Evolutionary conservation across 1,284 basidiomycete genomes (phyloP), one percentile per base, ranked within the genome.

Genomic region (Exsudoporus floridanus): DNA sequence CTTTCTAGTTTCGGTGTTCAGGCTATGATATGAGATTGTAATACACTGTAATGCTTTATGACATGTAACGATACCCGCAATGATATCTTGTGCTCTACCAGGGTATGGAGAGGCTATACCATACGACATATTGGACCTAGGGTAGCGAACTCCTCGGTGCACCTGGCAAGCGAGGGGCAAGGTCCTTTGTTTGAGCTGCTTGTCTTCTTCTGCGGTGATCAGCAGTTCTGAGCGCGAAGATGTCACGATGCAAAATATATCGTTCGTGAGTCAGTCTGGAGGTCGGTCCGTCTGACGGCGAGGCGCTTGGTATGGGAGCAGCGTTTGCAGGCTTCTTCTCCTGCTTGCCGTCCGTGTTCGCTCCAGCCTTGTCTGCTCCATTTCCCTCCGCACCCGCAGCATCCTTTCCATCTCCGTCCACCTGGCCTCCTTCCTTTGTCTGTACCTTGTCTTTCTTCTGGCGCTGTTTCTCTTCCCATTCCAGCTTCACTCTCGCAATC

Each of bases 1-100:
- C 66, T 88, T 43, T 76, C 78, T 38, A 94, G 90, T 66, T 94
- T 95, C 66, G 87, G 76, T 2, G 88, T 94, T 13, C 78, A 83
- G 59, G 80, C 77, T 10, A 73, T 77, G 3, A 77, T 90, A 14
- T 91, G 86, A 67, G 67, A 74, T 42, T 88, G 49, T 18, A 27
- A 25, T 9, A 7, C 3, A 16, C 12, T n/a, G 33, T 54, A 31
- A 31, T 44, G 31, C 12, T 4, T 25, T 13, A 10, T 31, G 16
- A 19, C 23, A 28, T 13, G 23, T 44, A 10, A 31, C 13, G 7
- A 30, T 43, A 30, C 19, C 36, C 23, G 7, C 13, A 30, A 33
- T 27, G 18, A 6, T 48, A 4, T n/a, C 35, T 30, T 3, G 7
- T 5, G 4, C 18, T 21, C 36, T 14, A 21, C 16, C 7, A 3